A percentile compares a stretch with the other conserved stretches of the same genome.
phyloP scores from a whole-genome alignment of 2,329 filamentous ascomycete species.

The Scolecobasidium constrictum region DNA sequence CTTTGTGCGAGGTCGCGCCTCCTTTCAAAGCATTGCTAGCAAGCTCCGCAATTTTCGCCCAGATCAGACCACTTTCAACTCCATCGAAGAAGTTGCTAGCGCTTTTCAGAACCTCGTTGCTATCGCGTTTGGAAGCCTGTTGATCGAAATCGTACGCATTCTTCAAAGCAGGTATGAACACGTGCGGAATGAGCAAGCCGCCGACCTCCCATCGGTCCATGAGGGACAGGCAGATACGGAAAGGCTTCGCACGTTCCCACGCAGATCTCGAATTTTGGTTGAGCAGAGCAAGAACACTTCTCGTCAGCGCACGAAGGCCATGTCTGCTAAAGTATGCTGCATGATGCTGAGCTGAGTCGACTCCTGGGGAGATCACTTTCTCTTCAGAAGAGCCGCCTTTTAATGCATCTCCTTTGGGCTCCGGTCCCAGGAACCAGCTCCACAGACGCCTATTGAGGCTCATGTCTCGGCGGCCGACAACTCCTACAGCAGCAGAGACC shows the following conservation, averaged over 20 bases:
- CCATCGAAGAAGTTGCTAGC: constrained; percentile 96
- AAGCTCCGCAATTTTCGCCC: constrained; percentile 66
- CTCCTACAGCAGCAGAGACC: constrained; percentile 70
- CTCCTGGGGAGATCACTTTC: constrained; percentile 38
- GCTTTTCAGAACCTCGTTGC: constrained; percentile 80
- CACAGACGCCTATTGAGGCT: constrained; percentile 90
- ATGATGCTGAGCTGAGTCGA: constrained; percentile 35
- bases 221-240: constrained; percentile 82
- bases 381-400: constrained; percentile 27
- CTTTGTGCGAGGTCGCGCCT: constrained; percentile 37
- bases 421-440: constrained; percentile 89
- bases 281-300: constrained; percentile 69
- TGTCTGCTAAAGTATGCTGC: constrained; percentile 66
- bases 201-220: constrained; percentile 99
- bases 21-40: constrained; percentile 40
- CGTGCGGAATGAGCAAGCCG: constrained; percentile 72
- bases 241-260: constrained; percentile 67
- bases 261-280: constrained; percentile 42
- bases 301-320: constrained; percentile 63
- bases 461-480: constrained; percentile 89
- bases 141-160: constrained; percentile 68
- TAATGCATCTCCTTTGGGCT: constrained; percentile 32
- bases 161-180: constrained; percentile 78
- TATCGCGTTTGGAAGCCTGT: constrained; percentile 55
- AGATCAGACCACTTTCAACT: constrained; percentile 88